These are phyloP conservation scores for Auricularia auricula-judae DNA, from an alignment of 768 basidiomycete species.

Conservation along the genomic window DNA sequence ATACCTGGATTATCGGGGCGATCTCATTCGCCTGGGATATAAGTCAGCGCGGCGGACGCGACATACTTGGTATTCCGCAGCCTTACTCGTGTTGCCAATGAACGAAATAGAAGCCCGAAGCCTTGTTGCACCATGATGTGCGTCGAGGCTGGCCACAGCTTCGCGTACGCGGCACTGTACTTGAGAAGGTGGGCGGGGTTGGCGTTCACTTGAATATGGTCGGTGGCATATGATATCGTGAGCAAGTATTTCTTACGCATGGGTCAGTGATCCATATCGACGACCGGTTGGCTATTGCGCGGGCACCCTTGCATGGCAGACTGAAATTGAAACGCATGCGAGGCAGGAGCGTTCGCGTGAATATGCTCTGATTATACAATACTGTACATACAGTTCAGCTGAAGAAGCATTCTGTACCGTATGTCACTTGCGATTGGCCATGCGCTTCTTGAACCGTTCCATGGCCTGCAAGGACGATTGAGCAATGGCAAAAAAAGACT, in stretches of 20 bases:
- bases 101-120: background rate
- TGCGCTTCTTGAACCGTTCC: constrained; percentile 86
- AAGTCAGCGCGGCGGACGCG: background rate
- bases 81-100: background rate
- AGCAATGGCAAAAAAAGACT: background rate
- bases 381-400: too few relatives aligned
- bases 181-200: background rate
- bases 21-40: background rate
- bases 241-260: too few relatives aligned
- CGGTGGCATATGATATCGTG: too few relatives aligned
- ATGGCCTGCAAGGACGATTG: constrained; percentile 45
- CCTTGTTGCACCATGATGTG: background rate
- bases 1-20: background rate
- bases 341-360: too few relatives aligned
- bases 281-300: too few relatives aligned
- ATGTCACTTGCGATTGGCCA: constrained; percentile 23
- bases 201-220: background rate
- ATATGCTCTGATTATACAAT: too few relatives aligned
- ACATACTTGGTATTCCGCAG: too few relatives aligned
- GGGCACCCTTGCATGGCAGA: too few relatives aligned
- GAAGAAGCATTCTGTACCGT: too few relatives aligned
- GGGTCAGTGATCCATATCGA: too few relatives aligned
- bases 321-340: too few relatives aligned
- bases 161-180: background rate
- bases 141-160: background rate